A percentile compares a stretch with the other conserved stretches of the same genome.
Evolutionary conservation across 2,329 filamentous ascomycete genomes (phyloP).

Genomic region (Aspergillus sp.): DNA sequence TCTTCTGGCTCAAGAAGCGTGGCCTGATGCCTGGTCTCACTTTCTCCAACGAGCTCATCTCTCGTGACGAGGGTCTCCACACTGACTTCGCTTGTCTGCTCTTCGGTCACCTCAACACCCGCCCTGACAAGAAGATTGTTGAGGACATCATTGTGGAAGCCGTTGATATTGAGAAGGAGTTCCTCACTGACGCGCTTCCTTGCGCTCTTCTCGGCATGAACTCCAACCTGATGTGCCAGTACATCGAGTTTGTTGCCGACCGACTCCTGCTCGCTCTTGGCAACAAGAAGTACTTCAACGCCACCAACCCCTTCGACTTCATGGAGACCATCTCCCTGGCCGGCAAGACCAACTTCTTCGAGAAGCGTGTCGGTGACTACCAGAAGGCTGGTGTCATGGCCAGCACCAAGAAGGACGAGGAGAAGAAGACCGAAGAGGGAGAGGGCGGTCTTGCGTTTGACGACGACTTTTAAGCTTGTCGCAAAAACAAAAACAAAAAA

Average conservation of each 20-base stretch:
- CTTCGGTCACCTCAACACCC: slow-evolving; percentile 94
- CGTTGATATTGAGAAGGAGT: slow-evolving; percentile 93
- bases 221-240: slow-evolving; percentile 94
- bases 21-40: slow-evolving; percentile 97
- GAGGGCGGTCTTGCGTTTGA: slow-evolving; percentile 84
- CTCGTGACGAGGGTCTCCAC: slow-evolving; percentile 97
- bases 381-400: slow-evolving; percentile 99
- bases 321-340: slow-evolving; percentile 99
- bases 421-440: slow-evolving; percentile 34
- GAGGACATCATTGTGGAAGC: slow-evolving; percentile 89
- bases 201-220: slow-evolving; percentile 97
- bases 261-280: slow-evolving; percentile 88
- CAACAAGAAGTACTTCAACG: slow-evolving; percentile 89
- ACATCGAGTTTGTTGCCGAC: slow-evolving; percentile 99
- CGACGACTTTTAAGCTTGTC: slow-evolving; percentile 74
- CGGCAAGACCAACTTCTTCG: slow-evolving; percentile 99
- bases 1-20: slow-evolving; percentile 99
- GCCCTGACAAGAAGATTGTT: slow-evolving; percentile 76
- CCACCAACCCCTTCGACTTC: slow-evolving; percentile 97
- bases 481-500: slow-evolving; percentile 24
- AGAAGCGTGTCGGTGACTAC: slow-evolving; percentile 99
- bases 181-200: slow-evolving; percentile 91
- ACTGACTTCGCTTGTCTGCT: slow-evolving; percentile 97
- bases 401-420: slow-evolving; percentile 69
- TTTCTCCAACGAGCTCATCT: slow-evolving; percentile 99